These are phyloP conservation scores for Dioscorea zingiberensis DNA, from an alignment of 106 monocot genomes.

Conservation along the genomic window DNA sequence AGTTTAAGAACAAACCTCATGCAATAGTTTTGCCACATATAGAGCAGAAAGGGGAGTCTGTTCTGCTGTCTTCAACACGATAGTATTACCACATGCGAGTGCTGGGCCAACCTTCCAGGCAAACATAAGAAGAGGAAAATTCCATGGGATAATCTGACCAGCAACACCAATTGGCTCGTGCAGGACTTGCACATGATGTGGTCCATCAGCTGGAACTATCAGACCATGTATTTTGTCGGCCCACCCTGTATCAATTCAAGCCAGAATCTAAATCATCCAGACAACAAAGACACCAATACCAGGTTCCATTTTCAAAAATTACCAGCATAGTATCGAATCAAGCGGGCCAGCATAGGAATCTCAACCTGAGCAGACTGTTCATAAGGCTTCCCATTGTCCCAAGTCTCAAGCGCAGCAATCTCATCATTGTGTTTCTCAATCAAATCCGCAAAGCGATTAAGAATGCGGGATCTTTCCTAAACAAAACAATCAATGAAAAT, in stretches of 20 bases:
- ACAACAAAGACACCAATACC: neutral
- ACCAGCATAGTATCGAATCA: constrained; percentile 94
- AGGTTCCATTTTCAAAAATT: neutral
- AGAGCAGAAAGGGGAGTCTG: constrained; percentile 93
- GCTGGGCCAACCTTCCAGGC: constrained; percentile 97
- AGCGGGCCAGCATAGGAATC: constrained; percentile 67
- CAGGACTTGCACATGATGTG: constrained; percentile 87
- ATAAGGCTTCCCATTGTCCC: constrained; percentile 92
- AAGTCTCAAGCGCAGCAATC: constrained; percentile 83
- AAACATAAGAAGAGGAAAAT: constrained; percentile 88
- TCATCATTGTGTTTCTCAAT: constrained; percentile 88
- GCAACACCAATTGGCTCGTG: constrained; percentile 87
- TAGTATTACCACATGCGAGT: constrained; percentile 82
- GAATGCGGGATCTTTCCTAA: constrained; percentile 77
- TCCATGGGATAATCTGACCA: constrained; percentile 94
- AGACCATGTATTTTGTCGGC: constrained; percentile 92
- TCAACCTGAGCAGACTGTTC: constrained; percentile 63
- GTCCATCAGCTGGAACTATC: constrained; percentile 80
- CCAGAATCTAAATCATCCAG: neutral
- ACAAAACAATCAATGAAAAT: neutral
- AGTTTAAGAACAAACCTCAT: constrained; percentile 39
- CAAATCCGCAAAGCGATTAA: constrained; percentile 67
- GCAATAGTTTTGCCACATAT: constrained; percentile 48
- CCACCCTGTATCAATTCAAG: constrained; percentile 59
- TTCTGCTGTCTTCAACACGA: constrained; percentile 84